Base-by-base conservation (phyloP, 1,284 basidiomycete genomes). In the Microbotryomycetes sp. region DNA sequence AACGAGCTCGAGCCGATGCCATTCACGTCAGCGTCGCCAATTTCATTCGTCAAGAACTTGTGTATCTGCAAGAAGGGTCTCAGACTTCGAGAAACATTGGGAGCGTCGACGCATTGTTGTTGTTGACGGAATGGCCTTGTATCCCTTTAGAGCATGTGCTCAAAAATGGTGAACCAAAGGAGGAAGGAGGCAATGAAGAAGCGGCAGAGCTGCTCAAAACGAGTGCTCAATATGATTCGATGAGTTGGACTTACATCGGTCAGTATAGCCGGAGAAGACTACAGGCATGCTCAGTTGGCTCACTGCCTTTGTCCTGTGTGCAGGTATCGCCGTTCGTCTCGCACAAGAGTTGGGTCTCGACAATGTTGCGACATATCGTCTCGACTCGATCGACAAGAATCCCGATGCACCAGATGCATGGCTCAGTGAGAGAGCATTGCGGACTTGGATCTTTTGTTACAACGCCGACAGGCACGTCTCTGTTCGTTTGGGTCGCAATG, bases 381-480 rank as follows among this genome's bases (percentile, higher is more conserved):
- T 60, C 1, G 36, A 48, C 23, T 25, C 58, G 16, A 53, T 42
- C 4, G 50, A 53, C 3, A n/a, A n/a, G n/a, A 5, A 45, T 19
- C 46, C 55, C 19, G 64, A 32, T 5, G 31, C 30, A 12, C 25
- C 53, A 0, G 57, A 59, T 36, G 54, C 32, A 15, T 54, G 62
- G 56, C 58, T 60, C 36, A 56, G 59, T 22, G 60, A 65, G 46
- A 56, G 66, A 1, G 54, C 60, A 9, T 23, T 66, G 42, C 54
- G 64, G 5, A 66, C 65, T 2, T 66, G 65, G 65, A 66, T 64
- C 15, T 64, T 16, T 49, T 63, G 61, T 46, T 68, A 66, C 49
- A 68, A 68, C 52, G 66, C 66, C 36, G 66, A 68, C 19, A 61
- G 66, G 12, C 66, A 68, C 55, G 66, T 68, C 7, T 63, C 64